Conservation (phyloP, 352 stramenopile species). For the Globisporangium alternatum region DNA sequence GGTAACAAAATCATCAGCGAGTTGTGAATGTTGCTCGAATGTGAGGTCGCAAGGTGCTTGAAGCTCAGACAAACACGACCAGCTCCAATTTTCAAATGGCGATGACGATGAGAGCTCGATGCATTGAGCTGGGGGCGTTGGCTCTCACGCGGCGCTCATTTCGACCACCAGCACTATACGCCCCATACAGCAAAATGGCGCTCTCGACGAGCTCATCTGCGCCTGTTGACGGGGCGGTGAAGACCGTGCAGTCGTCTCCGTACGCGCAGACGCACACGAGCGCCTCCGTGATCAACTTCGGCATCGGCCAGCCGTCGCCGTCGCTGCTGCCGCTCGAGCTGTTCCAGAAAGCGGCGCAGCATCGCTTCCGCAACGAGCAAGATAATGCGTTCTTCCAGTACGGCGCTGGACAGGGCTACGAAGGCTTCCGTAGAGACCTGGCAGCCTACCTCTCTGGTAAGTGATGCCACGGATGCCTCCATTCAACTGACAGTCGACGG, state of each 20-base stretch:
- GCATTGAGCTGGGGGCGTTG: not conserved
- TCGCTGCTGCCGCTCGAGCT: constrained; percentile 72
- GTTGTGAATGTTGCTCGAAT: constrained; percentile 1
- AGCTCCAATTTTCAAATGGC: not conserved
- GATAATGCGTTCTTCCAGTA: constrained; percentile 76
- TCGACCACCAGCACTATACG: not conserved
- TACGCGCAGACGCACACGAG: constrained; percentile 69
- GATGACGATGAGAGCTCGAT: not conserved
- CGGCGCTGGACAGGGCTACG: constrained; percentile 63
- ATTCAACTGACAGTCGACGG: not conserved
- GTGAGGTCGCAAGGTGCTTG: not conserved
- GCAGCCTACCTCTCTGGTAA: constrained; percentile 54
- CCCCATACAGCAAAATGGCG: not conserved
- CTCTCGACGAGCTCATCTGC: not conserved
- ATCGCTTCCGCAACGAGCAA: constrained; percentile 46
- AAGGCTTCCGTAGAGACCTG: constrained; percentile 64
- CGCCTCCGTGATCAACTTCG: constrained; percentile 76
- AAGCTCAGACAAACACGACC: not conserved
- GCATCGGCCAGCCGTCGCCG: constrained; percentile 74
- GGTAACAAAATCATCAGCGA: not conserved
- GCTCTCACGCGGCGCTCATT: not conserved
- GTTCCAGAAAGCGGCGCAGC: constrained; percentile 43
- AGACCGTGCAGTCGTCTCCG: constrained; percentile 51
- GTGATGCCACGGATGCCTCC: not conserved
- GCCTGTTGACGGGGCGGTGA: constrained; percentile 11